A percentile compares a stretch with the other conserved stretches of the same genome.
Conservation (phyloP, 495 filamentous ascomycete species). For the Penicillium ucsense region DNA sequence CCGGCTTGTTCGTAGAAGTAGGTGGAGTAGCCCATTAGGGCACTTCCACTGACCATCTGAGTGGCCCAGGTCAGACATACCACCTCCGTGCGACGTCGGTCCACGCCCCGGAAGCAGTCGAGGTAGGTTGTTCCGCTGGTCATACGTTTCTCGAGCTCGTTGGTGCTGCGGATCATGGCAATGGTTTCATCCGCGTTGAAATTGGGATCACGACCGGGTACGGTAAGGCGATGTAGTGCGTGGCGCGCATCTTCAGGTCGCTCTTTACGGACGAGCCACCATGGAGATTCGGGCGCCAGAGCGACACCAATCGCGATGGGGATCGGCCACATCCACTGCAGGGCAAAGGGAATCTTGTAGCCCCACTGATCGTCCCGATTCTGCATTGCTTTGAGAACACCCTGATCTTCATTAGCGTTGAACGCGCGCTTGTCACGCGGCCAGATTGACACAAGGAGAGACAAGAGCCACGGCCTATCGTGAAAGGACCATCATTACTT, state of each 20-base stretch:
- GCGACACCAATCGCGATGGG: conserved; percentile 58
- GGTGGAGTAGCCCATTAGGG: conserved; percentile 41
- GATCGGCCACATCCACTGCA: conserved; percentile 77
- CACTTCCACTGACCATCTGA: conserved; percentile 4
- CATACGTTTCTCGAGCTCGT: conserved; percentile 58
- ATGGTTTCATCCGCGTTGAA: conserved; percentile 64
- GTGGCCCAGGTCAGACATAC: conserved; percentile 47
- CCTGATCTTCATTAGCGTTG: background rate
- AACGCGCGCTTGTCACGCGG: background rate
- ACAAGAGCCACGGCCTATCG: no score
- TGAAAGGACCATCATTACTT: background rate
- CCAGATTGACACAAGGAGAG: no score
- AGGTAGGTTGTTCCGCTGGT: conserved; percentile 51
- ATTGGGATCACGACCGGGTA: conserved; percentile 36
- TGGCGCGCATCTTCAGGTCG: conserved; percentile 54
- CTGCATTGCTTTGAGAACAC: conserved; percentile 4
- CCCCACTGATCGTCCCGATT: conserved; percentile 48
- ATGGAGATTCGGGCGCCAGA: conserved; percentile 67
- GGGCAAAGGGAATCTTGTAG: conserved; percentile 55
- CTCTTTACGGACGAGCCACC: conserved; percentile 71
- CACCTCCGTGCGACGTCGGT: conserved; percentile 65
- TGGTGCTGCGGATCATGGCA: conserved; percentile 73
- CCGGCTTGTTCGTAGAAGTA: conserved; percentile 59
- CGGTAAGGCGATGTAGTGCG: conserved; percentile 51
- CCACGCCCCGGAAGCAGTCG: conserved; percentile 65